Evolutionary conservation across 805 yeast genomes (phyloP).

Genomic region (Lachancea sp.): DNA sequence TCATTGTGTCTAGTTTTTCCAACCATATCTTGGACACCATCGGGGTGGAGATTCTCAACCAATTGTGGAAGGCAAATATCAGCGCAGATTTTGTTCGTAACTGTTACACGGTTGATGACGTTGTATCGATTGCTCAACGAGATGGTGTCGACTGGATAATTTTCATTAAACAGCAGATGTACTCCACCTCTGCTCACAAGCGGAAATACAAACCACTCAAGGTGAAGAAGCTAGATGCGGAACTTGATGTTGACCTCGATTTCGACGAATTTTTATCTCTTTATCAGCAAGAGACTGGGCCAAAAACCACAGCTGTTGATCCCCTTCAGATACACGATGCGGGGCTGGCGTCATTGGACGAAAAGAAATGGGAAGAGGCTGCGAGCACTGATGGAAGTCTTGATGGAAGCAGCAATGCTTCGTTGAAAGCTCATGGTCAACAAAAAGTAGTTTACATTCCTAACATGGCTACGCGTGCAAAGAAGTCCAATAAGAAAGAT

Average conservation of each 20-base stretch:
- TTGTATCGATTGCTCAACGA: constrained; percentile 50
- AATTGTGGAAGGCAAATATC: constrained; percentile 72
- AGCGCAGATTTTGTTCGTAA: constrained; percentile 61
- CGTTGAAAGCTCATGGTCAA: constrained; percentile 13
- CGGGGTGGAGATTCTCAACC: constrained; percentile 57
- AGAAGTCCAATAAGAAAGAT: constrained; percentile 67
- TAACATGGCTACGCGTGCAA: constrained; percentile 76
- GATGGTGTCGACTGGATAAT: constrained; percentile 77
- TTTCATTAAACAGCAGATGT: constrained; percentile 60
- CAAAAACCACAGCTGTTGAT: constrained; percentile 11
- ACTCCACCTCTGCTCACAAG: constrained; percentile 30
- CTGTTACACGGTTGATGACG: constrained; percentile 54
- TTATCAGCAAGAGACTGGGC: constrained; percentile 32
- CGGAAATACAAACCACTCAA: constrained; percentile 70
- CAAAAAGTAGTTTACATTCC: constrained; percentile 64
- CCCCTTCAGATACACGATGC: constrained; percentile 16
- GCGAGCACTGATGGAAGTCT: constrained; percentile 27
- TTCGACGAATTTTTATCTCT: constrained; percentile 54
- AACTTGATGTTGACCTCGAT: constrained; percentile 66
- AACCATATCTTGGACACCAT: constrained; percentile 47
- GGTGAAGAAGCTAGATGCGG: constrained; percentile 54
- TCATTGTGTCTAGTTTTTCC: constrained; percentile 65
- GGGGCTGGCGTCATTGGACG: constrained; percentile 18
- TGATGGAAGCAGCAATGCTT: constrained; percentile 21
- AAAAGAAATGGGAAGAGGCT: constrained; percentile 25